Base-by-base conservation (phyloP, 1,139 yeast species). In the Saccharomycopsis hybrid region DNA sequence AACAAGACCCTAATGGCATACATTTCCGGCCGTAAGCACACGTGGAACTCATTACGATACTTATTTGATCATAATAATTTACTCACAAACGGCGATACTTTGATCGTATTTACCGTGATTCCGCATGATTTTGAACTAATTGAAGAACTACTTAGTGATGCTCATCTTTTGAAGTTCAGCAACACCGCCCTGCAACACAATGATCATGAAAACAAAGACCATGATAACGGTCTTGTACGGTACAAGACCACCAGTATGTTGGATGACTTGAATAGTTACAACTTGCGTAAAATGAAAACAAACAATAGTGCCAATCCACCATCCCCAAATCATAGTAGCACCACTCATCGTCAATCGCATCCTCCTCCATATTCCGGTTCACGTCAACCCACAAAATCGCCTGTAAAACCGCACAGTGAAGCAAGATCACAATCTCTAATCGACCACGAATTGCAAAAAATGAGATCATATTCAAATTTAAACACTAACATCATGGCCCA, bases 41-140 rank as follows among this genome's bases (percentile, higher is more conserved):
- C 90, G 1, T 80, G 89, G 85, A 79, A 78, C 9, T 78, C 86
- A 0, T 68, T 83, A n/a, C 86, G 82, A 60, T 84, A 85, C 79
- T 68, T 78, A 29, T 66, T 82, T 48, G 38, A 45, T 35, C 38
- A 45, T 25, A 70, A 71, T 49, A 69, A 73, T 45, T 68, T 74
- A 46, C 66, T 78, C 31, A 73, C 71, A 55, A 71, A 82, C 60
- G 89, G 90, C 25, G 94, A 85, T 60, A 74, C 79, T 27, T 65
- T 85, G 8, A 74, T 82, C 8, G 72, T 85, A 7, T 59, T 67
- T 3, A 60, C 79, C 2, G 61, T 72, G 31, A 66, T 78, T 5
- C 72, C 73, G 3, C 32, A 40, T 25, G 54, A 52, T 35, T 30
- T 46, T 29, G 42, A 46, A 9, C 31, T 44, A 18, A 41, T 51